Percentiles rank a stretch among this genome's conserved stretches.
Conservation (phyloP, 163 green algal species). For the Prototheca stagnorum region DNA sequence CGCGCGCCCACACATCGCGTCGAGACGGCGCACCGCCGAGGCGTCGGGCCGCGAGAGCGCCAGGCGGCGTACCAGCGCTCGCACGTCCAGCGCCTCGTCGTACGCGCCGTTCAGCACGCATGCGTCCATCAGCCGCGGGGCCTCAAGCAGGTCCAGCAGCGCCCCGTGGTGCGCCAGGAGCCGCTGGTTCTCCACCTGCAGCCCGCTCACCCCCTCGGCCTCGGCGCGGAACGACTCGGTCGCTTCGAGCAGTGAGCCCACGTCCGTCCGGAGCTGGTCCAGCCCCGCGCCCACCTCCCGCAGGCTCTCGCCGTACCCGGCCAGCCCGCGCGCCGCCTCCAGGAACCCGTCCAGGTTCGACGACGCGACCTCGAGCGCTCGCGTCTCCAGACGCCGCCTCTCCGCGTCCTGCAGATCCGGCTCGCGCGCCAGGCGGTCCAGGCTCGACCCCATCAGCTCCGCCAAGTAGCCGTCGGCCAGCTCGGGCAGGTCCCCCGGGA, state of each 20-base stretch:
- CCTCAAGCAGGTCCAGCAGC: constrained; percentile 83
- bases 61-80: constrained; percentile 29
- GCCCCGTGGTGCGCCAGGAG: constrained; percentile 18
- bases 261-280: constrained; percentile 18
- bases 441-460: constrained; percentile 64
- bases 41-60: constrained; percentile 40
- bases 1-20: constrained; percentile 26
- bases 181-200: neutral
- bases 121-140: constrained; percentile 88
- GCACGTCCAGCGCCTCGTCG: constrained; percentile 85
- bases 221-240: constrained; percentile 36
- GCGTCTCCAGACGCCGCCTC: constrained; percentile 35
- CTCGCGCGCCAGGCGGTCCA: constrained; percentile 62
- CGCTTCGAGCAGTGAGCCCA: constrained; percentile 38
- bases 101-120: constrained; percentile 87
- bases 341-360: constrained; percentile 48
- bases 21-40: constrained; percentile 41
- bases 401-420: constrained; percentile 63
- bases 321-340: constrained; percentile 33
- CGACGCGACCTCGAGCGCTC: constrained; percentile 24
- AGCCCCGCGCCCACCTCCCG: neutral
- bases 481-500: too few species aligned
- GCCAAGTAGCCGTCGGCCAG: constrained; percentile 57
- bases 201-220: neutral
- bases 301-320: constrained; percentile 37